Base-by-base conservation (phyloP, 2,329 filamentous ascomycete species). In the Paecilomyces fulvus region DNA sequence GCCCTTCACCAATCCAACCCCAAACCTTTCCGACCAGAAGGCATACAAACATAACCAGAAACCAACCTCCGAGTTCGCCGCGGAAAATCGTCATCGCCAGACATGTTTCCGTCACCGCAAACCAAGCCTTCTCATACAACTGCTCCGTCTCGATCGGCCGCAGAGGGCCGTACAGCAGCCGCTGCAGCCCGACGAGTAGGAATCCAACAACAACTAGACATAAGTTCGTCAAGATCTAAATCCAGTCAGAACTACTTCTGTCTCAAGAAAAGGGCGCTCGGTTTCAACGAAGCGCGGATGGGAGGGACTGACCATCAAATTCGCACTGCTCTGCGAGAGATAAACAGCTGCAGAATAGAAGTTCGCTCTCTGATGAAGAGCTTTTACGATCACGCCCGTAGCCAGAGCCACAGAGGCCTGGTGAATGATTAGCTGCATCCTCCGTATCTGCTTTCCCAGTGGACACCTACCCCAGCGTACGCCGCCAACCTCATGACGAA, bases 281-380 rank as follows among this genome's bases (percentile, higher is more conserved):
- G 37, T n/a, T 43, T 43, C 37, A n/a, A 43, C 17, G 37, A 17
- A 12, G 6, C n/a, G 14, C 14, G 7, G 1, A n/a, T 9, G 5
- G 37, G 6, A 17, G 37, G 9, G 14, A 74, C 83, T 64, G 73
- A 94, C 89, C 83, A 97, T 89, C 54, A 97, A 79, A 70, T 92
- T 97, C 65, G 95, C 87, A 77, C 94, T 97, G 74, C 91, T 96
- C 75, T 97, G 92, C 46, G 92, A 90, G 53, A 99, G 84, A 75
- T 97, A 96, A 52, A 99, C 94, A 76, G 91, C 94, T 63, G 94
- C 92, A 55, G 92, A 95, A 77, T 99, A 99, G 80, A 97, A 99
- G 76, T 99, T 99, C 61, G 94, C 87, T 62, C 94, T 85, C 76
- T 97, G 90, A 69, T 94, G 88, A 75, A 97, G 92, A 60, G 94